These are phyloP conservation scores for Penicillium manginii DNA, from an alignment of 495 filamentous ascomycete genomes.

Conservation along the genomic window DNA sequence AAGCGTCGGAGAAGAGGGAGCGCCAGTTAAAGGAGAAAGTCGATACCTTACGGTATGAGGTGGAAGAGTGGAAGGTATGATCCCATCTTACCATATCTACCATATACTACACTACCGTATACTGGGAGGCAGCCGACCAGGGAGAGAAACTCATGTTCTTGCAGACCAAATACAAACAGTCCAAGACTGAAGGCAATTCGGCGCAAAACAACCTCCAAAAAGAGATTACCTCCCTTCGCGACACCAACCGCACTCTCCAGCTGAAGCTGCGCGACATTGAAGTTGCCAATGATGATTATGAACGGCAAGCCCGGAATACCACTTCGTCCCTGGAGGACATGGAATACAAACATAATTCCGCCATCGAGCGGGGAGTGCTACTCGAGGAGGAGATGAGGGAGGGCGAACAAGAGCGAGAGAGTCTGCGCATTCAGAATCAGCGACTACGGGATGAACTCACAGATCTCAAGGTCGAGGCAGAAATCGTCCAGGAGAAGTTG, in stretches of 20 bases:
- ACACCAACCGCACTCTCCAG: slow-evolving; percentile 78
- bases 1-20: slow-evolving; percentile 92
- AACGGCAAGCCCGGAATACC: slow-evolving; percentile 91
- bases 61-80: slow-evolving; percentile 96
- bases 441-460: slow-evolving; percentile 85
- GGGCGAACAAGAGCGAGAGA: slow-evolving; percentile 89
- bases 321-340: slow-evolving; percentile 94
- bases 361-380: slow-evolving; percentile 89
- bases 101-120: no score
- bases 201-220: slow-evolving; percentile 90
- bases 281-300: slow-evolving; percentile 97
- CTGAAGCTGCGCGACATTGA: slow-evolving; percentile 90
- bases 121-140: neutral
- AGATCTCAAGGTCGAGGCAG: slow-evolving; percentile 90
- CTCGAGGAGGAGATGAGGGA: slow-evolving; percentile 90
- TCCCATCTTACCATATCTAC: no score
- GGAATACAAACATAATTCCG: slow-evolving; percentile 93
- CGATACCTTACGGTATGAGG: slow-evolving; percentile 81
- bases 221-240: slow-evolving; percentile 89
- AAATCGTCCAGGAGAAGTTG: slow-evolving; percentile 92
- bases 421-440: slow-evolving; percentile 84
- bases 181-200: slow-evolving; percentile 79
- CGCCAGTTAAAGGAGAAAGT: slow-evolving; percentile 82
- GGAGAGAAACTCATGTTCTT: slow-evolving; percentile 9
- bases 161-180: slow-evolving; percentile 94